These are phyloP conservation scores for Salinomyces thailandicus DNA, from an alignment of 2,329 filamentous ascomycete genomes.

Conservation along the genomic window DNA sequence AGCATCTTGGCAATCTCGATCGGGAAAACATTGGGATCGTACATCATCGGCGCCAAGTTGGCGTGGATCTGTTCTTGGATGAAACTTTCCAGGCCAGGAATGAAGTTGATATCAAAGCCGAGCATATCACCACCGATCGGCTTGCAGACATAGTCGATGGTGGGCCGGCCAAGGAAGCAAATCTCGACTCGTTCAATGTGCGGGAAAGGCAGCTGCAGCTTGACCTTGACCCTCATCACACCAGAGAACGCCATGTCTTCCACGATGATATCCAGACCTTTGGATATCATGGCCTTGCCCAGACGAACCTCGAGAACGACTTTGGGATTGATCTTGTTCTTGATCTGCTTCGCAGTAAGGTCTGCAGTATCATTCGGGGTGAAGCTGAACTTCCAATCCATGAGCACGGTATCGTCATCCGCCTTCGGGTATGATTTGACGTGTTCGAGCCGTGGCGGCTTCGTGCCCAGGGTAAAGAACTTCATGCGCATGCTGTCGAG, in stretches of 20 bases:
- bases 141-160: slow-evolving; percentile 95
- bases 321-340: slow-evolving; percentile 95
- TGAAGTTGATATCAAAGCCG: slow-evolving; percentile 98
- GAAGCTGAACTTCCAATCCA: slow-evolving; percentile 99
- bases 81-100: slow-evolving; percentile 84
- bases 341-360: slow-evolving; percentile 79
- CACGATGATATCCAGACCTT: slow-evolving; percentile 92
- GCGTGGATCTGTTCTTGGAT: slow-evolving; percentile 95
- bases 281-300: slow-evolving; percentile 93
- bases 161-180: slow-evolving; percentile 81
- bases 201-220: slow-evolving; percentile 90
- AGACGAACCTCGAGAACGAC: slow-evolving; percentile 88
- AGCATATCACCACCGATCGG: slow-evolving; percentile 90
- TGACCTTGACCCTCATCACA: slow-evolving; percentile 93
- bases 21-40: slow-evolving; percentile 92
- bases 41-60: slow-evolving; percentile 94
- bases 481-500: slow-evolving; percentile 89
- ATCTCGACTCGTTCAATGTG: slow-evolving; percentile 92
- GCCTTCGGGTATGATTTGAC: slow-evolving; percentile 97
- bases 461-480: slow-evolving; percentile 86
- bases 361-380: slow-evolving; percentile 90
- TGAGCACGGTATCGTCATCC: slow-evolving; percentile 88
- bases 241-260: slow-evolving; percentile 96
- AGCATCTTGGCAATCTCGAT: slow-evolving; percentile 98
- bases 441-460: slow-evolving; percentile 91